Base-by-base conservation (phyloP, 2,329 filamentous ascomycete genomes). In the Fusarium compactum region DNA sequence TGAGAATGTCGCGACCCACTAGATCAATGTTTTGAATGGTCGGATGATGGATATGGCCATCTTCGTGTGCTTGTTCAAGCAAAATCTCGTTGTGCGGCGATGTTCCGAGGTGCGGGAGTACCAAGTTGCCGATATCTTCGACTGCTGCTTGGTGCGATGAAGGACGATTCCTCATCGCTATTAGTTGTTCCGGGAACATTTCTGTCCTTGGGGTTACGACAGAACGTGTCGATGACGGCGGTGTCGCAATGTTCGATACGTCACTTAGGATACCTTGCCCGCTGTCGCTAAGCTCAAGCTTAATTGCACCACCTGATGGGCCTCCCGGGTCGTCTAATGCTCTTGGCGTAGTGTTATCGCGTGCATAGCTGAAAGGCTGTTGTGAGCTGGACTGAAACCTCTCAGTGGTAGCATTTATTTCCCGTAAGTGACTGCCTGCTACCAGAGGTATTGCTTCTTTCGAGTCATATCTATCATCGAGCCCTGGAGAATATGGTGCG, bases 1-100 rank as follows among this genome's bases (percentile, higher is more conserved):
- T 90, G 47, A 97, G 85, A 72, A 89, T 93, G 54, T 92, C 87
- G 40, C 88, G 80, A 3, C 80, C 77, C 2, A 76, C 76, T 10
- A 56, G 32, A 15, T 59, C 57, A 18, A 41, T 32, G 10, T 20
- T 52, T 4, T 66, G 65, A 15, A 27, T 52, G 8, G 43, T 24
- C 12, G 44, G 22, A 12, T 25, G 58, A 8, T 63, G 69, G 8
- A 50, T 16, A 24, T 53, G 58, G 12, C 41, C 53, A 22, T 63
- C 56, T n/a, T 56, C 53, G 18, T 60, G 38, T n/a, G 20, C n/a
- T 27, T 58, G 67, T 40, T 63, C 58, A 24, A 27, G 8, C 18
- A 45, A 30, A 8, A 14, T 8, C 12, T 58, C 55, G 15, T 54
- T 48, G 5, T 24, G 58, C 9, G 46, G 76, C 69, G 3, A 78